Evolutionary conservation across 306 rosid species (phyloP).

Genomic region (Prosopis cineraria): DNA sequence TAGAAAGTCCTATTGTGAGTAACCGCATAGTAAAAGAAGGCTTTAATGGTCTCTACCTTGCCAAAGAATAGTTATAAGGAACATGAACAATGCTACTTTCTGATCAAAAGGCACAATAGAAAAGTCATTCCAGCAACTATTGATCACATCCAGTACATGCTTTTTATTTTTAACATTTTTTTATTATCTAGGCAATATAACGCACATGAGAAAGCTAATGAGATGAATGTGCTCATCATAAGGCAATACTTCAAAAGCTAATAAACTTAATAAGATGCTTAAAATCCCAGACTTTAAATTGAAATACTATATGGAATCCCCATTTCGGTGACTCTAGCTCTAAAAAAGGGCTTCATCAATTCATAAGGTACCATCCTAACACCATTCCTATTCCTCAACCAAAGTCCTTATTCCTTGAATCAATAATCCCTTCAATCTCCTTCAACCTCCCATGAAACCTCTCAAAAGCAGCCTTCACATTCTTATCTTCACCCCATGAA

Average conservation of each 20-base stretch:
- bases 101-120: no score
- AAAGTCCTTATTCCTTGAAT: background rate
- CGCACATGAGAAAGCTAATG: background rate
- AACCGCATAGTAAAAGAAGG: no score
- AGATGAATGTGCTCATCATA: no score
- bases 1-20: no score
- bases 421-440: conserved; percentile 15
- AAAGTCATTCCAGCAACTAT: no score
- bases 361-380: conserved; percentile 14
- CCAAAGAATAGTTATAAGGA: no score
- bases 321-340: background rate
- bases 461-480: conserved; percentile 5
- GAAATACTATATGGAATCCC: conserved; percentile 22
- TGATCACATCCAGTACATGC: no score
- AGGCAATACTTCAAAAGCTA: background rate
- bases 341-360: conserved; percentile 7
- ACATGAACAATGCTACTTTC: no score
- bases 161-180: no score
- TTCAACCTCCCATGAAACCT: background rate
- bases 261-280: background rate
- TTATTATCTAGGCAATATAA: no score
- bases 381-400: background rate
- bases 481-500: conserved; percentile 2
- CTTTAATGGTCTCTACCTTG: no score
- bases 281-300: background rate